These are phyloP conservation scores for Daldinia bambusicola DNA, from an alignment of 495 filamentous ascomycete species.

Conservation along the genomic window DNA sequence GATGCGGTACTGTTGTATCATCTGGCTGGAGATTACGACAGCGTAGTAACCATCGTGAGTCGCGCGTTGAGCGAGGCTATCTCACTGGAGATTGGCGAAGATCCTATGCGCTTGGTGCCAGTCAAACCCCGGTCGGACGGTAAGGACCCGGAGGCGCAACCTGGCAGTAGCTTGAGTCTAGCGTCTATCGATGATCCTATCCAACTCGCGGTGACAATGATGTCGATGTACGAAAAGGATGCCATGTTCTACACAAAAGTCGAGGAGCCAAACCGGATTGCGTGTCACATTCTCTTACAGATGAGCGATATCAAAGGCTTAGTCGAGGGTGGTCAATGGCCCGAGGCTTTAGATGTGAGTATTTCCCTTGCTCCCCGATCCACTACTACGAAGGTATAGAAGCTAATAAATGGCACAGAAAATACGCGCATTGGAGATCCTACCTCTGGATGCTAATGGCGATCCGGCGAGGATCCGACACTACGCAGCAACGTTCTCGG, in stretches of 20 bases:
- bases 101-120: constrained; percentile 77
- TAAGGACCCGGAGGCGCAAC: constrained; percentile 47
- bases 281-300: constrained; percentile 75
- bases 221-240: constrained; percentile 78
- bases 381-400: not conserved
- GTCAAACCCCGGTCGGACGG: constrained; percentile 70
- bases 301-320: constrained; percentile 80
- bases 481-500: constrained; percentile 78
- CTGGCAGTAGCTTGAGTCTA: constrained; percentile 76
- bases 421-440: constrained; percentile 76
- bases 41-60: constrained; percentile 87
- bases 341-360: constrained; percentile 84
- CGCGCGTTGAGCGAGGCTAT: constrained; percentile 89
- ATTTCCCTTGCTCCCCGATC: constrained; percentile 10
- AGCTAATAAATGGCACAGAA: constrained; percentile 61
- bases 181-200: constrained; percentile 88
- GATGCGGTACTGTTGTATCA: constrained; percentile 96
- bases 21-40: constrained; percentile 92
- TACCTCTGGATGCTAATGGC: constrained; percentile 77
- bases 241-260: constrained; percentile 78
- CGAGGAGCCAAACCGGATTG: constrained; percentile 70
- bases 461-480: constrained; percentile 77
- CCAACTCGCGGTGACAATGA: constrained; percentile 80
- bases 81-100: constrained; percentile 80
- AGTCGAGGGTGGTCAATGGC: constrained; percentile 77